These are phyloP conservation scores for Botryotinia globosa DNA, from an alignment of 2,329 filamentous ascomycete genomes.

Conservation along the genomic window DNA sequence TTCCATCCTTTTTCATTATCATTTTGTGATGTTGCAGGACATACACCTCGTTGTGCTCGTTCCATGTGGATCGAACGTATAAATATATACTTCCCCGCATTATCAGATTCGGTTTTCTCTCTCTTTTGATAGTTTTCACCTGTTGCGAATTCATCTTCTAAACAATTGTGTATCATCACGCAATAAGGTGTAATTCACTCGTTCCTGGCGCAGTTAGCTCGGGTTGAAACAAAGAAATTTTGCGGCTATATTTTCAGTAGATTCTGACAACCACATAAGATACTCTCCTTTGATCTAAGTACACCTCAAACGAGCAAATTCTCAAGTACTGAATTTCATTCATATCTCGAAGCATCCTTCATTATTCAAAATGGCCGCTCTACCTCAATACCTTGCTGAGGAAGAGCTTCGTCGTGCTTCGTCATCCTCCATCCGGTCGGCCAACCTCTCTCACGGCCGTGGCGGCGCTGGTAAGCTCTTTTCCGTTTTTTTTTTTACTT, in stretches of 20 bases:
- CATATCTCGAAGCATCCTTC: not conserved
- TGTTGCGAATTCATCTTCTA: not conserved
- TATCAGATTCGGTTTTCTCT: not conserved
- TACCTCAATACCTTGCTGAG: constrained; percentile 26
- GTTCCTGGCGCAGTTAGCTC: not conserved
- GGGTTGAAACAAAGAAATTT: not conserved
- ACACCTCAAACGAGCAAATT: not conserved
- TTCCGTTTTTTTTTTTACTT: not conserved
- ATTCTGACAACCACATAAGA: not conserved
- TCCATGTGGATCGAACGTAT: not conserved
- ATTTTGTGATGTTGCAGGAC: constrained; percentile 10
- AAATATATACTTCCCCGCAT: constrained; percentile 10
- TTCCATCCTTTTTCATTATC: not conserved
- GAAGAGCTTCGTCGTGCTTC: constrained; percentile 27
- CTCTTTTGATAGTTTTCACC: not conserved
- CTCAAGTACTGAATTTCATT: not conserved
- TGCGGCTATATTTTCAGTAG: not conserved
- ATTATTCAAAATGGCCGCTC: constrained; percentile 28
- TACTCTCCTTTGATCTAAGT: not conserved
- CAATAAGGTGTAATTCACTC: constrained; percentile 17
- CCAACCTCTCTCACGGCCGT: constrained; percentile 61
- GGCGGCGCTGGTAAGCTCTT: constrained; percentile 63
- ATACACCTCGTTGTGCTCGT: not conserved
- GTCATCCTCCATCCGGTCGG: constrained; percentile 24
- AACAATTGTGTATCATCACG: not conserved